Percentiles rank a stretch among this genome's conserved stretches.
These are phyloP conservation scores for Diaporthe vaccinii DNA, from an alignment of 2,329 filamentous ascomycete genomes.

Conservation along the genomic window DNA sequence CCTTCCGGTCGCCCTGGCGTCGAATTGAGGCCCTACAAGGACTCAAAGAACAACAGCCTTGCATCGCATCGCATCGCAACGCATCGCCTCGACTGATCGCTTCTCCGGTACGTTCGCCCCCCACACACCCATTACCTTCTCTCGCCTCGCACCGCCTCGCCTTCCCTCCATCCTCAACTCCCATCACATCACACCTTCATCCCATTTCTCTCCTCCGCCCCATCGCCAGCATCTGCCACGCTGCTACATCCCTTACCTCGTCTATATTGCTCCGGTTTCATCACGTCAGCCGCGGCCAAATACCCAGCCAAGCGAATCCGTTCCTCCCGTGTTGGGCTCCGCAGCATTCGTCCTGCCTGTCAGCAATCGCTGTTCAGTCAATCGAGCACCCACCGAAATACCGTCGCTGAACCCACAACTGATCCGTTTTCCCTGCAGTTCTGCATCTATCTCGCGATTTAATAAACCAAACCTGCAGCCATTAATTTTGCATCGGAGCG, in stretches of 20 bases:
- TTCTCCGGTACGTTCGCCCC: constrained; percentile 31
- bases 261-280: constrained; percentile 24
- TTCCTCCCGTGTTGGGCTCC: not conserved
- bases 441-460: not conserved
- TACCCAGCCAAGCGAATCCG: not conserved
- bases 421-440: constrained; percentile 9
- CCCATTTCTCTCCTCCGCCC: not conserved
- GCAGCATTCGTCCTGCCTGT: not conserved
- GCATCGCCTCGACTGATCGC: constrained; percentile 29
- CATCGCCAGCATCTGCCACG: not conserved
- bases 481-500: constrained; percentile 27
- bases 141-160: not conserved
- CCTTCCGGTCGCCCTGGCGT: constrained; percentile 35
- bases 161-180: not conserved
- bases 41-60: constrained; percentile 12
- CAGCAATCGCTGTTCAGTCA: not conserved
- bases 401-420: not conserved
- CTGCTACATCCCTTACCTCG: constrained; percentile 28
- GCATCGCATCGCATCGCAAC: constrained; percentile 21
- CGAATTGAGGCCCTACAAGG: constrained; percentile 33
- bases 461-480: not conserved
- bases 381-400: not conserved
- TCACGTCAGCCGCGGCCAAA: constrained; percentile 15
- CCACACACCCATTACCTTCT: not conserved
- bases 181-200: constrained; percentile 14